Base-by-base conservation (phyloP, 2,329 filamentous ascomycete genomes). In the Penicillium verrucosum region DNA sequence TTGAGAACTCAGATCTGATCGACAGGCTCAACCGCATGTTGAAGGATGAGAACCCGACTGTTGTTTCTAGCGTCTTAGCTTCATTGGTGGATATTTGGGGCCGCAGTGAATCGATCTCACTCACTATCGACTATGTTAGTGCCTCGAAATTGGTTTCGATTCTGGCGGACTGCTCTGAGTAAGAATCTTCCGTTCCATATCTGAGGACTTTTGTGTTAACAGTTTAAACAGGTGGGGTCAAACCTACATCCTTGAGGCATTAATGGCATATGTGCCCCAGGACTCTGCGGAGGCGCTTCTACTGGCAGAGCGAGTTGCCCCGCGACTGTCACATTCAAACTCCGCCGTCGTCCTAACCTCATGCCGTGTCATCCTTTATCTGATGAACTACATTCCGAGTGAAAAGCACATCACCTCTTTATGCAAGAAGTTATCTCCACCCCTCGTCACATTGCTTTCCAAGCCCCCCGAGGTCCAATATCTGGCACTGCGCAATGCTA, bases 391-490 rank as follows among this genome's bases (percentile, higher is more conserved):
- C 77, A 97, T 99, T 67, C 83, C 89, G 51, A 92, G 96, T 67
- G 85, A 94, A 70, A 94, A 90, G 75, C 89, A 95, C 64, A 90
- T 97, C 60, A 87, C 89, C 5, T 85, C 87, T 1, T 80, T 99
- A 38, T 97, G 92, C 75, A 87, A 89, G 67, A 99, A 97, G 76
- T 82, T 99, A 11, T 97, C 94, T 7, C 94, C 94, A 14, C 94
- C 94, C 3, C 82, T 99, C 4, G 93, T 99, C 32, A 99, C 94
- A 0, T 81, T 99, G 9, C 83, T 99, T 25, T 94, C 93, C 50
- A 99, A 99, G 76, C 93, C 93, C 0, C 91, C 94, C 0, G 94
- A 99, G 73, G 94, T 99, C n/a, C 94, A 99, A 73, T 99, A 99
- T 70, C 82, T 99, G 7, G 94, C 94, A 0, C 82, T 99, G 18